These are phyloP conservation scores for Glycine soja DNA, from an alignment of 306 rosid species.

Conservation along the genomic window DNA sequence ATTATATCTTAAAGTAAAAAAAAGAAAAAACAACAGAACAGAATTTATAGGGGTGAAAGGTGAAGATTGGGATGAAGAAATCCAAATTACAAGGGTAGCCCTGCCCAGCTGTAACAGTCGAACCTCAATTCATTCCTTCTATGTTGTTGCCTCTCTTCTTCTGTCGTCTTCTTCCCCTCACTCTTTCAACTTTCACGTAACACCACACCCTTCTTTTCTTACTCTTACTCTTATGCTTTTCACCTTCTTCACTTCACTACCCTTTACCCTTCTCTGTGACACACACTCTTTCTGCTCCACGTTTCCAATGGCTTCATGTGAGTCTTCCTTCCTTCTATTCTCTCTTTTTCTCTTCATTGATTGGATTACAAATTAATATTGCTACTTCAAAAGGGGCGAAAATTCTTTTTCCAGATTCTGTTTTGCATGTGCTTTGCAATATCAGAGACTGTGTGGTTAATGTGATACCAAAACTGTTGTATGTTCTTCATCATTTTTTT, in stretches of 20 bases:
- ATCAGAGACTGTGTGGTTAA: conserved; percentile 8
- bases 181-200: background rate
- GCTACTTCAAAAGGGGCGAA: background rate
- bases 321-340: conserved; percentile 50
- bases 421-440: conserved; percentile 30
- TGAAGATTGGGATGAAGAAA: background rate
- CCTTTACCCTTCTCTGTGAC: conserved; percentile 14
- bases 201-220: background rate
- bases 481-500: conserved; percentile 4
- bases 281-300: background rate
- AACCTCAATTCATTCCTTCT: background rate
- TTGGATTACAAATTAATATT: conserved; percentile 10
- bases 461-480: background rate
- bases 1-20: too few species aligned
- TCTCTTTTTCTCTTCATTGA: background rate
- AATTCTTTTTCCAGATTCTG: background rate
- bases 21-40: too few species aligned
- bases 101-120: conserved; percentile 19
- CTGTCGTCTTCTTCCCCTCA: background rate
- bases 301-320: conserved; percentile 73
- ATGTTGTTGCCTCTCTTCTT: conserved; percentile 13
- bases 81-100: too few species aligned
- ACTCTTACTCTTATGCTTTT: background rate
- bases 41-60: too few species aligned
- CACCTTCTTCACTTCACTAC: background rate